Evolutionary conservation across 805 yeast species (phyloP).

Genomic region (Lipomyces spencermartinsiae): DNA sequence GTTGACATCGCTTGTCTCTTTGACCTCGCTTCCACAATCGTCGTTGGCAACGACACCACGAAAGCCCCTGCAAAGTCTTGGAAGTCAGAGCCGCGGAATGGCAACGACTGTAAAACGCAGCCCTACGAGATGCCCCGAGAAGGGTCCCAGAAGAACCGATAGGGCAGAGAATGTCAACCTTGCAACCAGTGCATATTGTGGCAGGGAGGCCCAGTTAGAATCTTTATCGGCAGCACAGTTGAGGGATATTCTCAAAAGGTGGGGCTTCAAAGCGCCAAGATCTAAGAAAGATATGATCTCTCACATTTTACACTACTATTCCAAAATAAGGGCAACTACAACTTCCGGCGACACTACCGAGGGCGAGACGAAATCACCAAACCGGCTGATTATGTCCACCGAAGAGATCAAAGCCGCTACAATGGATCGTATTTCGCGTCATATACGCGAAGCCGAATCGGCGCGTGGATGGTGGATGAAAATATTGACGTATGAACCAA

Average conservation of each 20-base stretch:
- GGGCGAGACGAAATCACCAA: not conserved
- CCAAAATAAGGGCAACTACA: not conserved
- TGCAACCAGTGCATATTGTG: not conserved
- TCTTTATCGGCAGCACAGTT: slow-evolving; percentile 23
- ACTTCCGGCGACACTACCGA: not conserved
- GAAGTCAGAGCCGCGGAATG: not conserved
- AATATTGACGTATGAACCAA: slow-evolving; percentile 34
- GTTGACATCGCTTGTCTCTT: not conserved
- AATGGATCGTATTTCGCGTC: slow-evolving; percentile 16
- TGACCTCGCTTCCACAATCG: not conserved
- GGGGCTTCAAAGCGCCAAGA: slow-evolving; percentile 36
- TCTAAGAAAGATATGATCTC: slow-evolving; percentile 25
- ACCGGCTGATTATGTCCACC: slow-evolving; percentile 5
- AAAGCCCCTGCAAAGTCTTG: not conserved
- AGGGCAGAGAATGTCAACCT: slow-evolving; percentile 1
- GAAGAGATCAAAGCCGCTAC: slow-evolving; percentile 20
- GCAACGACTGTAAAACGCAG: not conserved
- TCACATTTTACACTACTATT: slow-evolving; percentile 16
- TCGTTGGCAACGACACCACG: not conserved
- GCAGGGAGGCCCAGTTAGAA: not conserved
- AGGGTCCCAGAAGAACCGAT: not conserved
- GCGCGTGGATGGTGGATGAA: slow-evolving; percentile 36
- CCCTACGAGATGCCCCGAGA: not conserved
- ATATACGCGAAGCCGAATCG: slow-evolving; percentile 4
- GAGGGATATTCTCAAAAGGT: slow-evolving; percentile 17